phyloP scores from a whole-genome alignment of 208 protist species.

The Trypanosoma cruzi region DNA sequence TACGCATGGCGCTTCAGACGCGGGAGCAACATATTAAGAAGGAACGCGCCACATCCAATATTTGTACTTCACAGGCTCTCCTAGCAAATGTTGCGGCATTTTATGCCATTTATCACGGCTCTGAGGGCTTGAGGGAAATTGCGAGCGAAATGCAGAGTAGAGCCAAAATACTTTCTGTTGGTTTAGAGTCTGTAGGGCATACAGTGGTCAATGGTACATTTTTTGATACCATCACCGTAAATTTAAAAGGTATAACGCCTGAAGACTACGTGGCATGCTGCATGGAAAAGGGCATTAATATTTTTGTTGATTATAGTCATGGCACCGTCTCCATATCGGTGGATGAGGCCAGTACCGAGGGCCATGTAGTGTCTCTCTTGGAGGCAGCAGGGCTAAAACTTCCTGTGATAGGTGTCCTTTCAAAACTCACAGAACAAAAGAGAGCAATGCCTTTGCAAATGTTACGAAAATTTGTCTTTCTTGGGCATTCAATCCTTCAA shows the following conservation, averaged over 20 bases:
- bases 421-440: constrained; percentile 44
- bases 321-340: constrained; percentile 84
- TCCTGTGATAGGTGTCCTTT: constrained; percentile 49
- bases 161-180: constrained; percentile 81
- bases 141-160: constrained; percentile 88
- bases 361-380: constrained; percentile 84
- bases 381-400: constrained; percentile 64
- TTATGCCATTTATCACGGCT: constrained; percentile 98
- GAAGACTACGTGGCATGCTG: constrained; percentile 64
- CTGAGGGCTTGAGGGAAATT: constrained; percentile 94
- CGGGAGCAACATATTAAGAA: constrained; percentile 99
- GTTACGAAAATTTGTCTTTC: constrained; percentile 73
- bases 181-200: constrained; percentile 80
- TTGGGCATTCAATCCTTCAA: constrained; percentile 96
- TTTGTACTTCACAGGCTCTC: constrained; percentile 98
- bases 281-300: constrained; percentile 90
- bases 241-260: constrained; percentile 42
- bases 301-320: constrained; percentile 66
- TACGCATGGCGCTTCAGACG: constrained; percentile 98
- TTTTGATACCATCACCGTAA: constrained; percentile 93
- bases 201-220: constrained; percentile 57
- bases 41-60: constrained; percentile 96
- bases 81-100: constrained; percentile 97
- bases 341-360: constrained; percentile 93
- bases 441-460: constrained; percentile 48